Evolutionary conservation across 495 filamentous ascomycete genomes (phyloP).

Genomic region (Oidiodendron maius): DNA sequence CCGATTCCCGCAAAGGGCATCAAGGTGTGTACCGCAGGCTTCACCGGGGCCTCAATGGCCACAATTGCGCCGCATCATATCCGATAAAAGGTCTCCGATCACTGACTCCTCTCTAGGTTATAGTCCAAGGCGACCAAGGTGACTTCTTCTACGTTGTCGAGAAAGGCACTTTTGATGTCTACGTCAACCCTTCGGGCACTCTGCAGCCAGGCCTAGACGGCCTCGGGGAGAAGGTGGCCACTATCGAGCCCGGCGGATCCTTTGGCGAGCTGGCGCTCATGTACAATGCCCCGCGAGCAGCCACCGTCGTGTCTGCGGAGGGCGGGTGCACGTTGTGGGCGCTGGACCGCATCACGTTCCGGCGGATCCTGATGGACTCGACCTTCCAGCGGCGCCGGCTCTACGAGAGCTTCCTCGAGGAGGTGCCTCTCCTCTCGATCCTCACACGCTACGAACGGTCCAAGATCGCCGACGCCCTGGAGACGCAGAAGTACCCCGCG

Average conservation of each 20-base stretch:
- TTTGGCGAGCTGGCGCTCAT: constrained; percentile 97
- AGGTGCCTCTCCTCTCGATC: constrained; percentile 80
- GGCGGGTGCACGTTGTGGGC: constrained; percentile 81
- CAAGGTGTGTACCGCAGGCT: constrained; percentile 53
- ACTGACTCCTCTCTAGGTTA: constrained; percentile 50
- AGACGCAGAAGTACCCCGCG: constrained; percentile 80
- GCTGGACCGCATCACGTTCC: constrained; percentile 92
- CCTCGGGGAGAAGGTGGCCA: constrained; percentile 77
- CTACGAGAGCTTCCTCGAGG: constrained; percentile 97
- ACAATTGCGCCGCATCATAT: no score
- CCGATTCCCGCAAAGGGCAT: constrained; percentile 91
- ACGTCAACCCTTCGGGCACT: constrained; percentile 75
- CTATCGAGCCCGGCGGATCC: constrained; percentile 82
- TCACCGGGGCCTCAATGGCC: no score
- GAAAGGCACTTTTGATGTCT: constrained; percentile 82
- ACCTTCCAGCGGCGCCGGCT: constrained; percentile 92
- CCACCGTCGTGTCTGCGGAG: constrained; percentile 84
- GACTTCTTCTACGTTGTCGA: constrained; percentile 99
- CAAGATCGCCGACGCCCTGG: constrained; percentile 94
- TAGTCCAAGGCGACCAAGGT: constrained; percentile 90
- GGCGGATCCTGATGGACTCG: constrained; percentile 96
- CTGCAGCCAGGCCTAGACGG: constrained; percentile 79
- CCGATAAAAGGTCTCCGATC: no score
- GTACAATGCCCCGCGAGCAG: constrained; percentile 98
- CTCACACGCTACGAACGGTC: constrained; percentile 87